Evolutionary conservation across 2,329 filamentous ascomycete species (phyloP).

Genomic region (Colletotrichum limetticola): DNA sequence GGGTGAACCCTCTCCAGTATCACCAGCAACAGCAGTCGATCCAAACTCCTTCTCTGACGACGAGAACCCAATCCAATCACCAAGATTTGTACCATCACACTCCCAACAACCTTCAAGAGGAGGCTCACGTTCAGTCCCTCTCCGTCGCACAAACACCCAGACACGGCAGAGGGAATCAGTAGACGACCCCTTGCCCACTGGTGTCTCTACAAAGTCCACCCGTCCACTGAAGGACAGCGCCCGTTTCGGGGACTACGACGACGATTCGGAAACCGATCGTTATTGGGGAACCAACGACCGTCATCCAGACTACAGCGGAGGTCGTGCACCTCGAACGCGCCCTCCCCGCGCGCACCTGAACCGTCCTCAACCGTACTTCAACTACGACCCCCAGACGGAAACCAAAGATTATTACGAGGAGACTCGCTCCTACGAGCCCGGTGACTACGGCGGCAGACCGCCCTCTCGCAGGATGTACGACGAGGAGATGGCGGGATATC

Average conservation of each 20-base stretch:
- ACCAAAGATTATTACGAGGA: constrained; percentile 33
- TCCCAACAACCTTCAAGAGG: constrained; percentile 22
- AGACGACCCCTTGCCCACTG: constrained; percentile 13
- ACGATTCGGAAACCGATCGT: constrained; percentile 28
- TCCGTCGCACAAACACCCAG: neutral
- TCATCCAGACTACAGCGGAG: constrained; percentile 28
- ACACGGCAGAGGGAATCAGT: neutral
- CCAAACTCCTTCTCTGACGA: constrained; percentile 30
- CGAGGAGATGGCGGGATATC: constrained; percentile 32
- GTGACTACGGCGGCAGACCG: constrained; percentile 27
- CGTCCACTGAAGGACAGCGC: constrained; percentile 21
- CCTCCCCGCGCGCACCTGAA: constrained; percentile 35
- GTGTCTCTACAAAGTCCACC: constrained; percentile 19
- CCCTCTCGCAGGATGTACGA: constrained; percentile 32
- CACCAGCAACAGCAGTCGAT: constrained; percentile 35
- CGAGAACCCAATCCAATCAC: neutral
- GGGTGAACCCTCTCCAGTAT: constrained; percentile 28
- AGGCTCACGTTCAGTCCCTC: constrained; percentile 12
- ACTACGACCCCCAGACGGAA: constrained; percentile 24
- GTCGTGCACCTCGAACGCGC: constrained; percentile 28
- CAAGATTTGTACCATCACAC: neutral
- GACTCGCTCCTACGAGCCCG: constrained; percentile 22
- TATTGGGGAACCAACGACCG: constrained; percentile 28
- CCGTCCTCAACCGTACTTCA: constrained; percentile 27
- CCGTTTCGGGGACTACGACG: constrained; percentile 30